Conservation (phyloP, 2,329 filamentous ascomycete species). For the Fusarium pseudonygamai region DNA sequence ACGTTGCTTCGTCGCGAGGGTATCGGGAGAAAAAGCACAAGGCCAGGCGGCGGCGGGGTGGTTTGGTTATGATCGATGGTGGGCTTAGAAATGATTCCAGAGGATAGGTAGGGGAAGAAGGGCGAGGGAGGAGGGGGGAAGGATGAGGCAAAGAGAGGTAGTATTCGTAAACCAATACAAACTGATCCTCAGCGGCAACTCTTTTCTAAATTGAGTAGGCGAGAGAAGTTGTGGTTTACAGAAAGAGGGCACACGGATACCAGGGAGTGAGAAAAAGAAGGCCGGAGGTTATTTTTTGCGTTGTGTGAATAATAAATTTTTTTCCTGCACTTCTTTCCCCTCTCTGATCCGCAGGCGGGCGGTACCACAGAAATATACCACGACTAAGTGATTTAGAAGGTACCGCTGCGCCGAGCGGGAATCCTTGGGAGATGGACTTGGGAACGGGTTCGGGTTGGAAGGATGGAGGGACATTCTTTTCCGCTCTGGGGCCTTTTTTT, state of each 20-base stretch:
- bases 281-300: slow-evolving; percentile 50
- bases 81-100: slow-evolving; percentile 3
- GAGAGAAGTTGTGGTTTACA: slow-evolving; percentile 42
- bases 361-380: slow-evolving; percentile 25
- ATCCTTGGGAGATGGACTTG: slow-evolving; percentile 24
- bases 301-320: slow-evolving; percentile 56
- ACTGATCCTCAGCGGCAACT: slow-evolving; percentile 40
- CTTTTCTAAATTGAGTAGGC: slow-evolving; percentile 43
- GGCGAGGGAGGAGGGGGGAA: slow-evolving; percentile 7
- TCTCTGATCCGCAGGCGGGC: slow-evolving; percentile 26
- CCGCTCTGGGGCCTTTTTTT: background rate
- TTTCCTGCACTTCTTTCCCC: slow-evolving; percentile 47
- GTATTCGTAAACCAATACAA: slow-evolving; percentile 12
- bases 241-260: slow-evolving; percentile 42
- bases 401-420: slow-evolving; percentile 34
- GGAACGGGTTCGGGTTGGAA: slow-evolving; percentile 19
- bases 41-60: slow-evolving; percentile 17
- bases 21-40: slow-evolving; percentile 23
- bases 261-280: slow-evolving; percentile 42
- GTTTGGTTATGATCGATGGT: slow-evolving; percentile 18
- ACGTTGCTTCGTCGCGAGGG: slow-evolving; percentile 28
- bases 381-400: slow-evolving; percentile 30
- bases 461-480: slow-evolving; percentile 28
- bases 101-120: slow-evolving; percentile 10
- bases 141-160: slow-evolving; percentile 1